Base-by-base conservation (phyloP, 768 basidiomycete species). In the Mycena floridula region DNA sequence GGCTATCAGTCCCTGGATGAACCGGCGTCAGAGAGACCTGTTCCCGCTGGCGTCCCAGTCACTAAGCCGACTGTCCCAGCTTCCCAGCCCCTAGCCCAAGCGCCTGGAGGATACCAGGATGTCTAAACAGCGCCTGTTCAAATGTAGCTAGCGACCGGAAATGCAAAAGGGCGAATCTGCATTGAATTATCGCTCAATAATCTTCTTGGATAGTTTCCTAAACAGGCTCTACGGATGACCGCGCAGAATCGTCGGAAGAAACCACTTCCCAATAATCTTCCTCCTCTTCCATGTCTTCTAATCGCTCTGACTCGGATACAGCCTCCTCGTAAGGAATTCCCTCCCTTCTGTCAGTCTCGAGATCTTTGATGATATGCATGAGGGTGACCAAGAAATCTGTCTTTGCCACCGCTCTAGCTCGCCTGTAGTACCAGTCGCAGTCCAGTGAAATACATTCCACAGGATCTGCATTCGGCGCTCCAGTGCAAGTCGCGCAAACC, bases 391-490 rank as follows among this genome's bases (percentile, higher is more conserved):
- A 35, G 13, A 35, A 7, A 26, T 67, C 66, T 37, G 65, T 52
- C 43, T 64, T 66, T 21, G 58, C 58, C 40, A 83, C 80, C 5
- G 73, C 68, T 52, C 78, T 82, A 48, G 74, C 77, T 26, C 89
- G 70, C 24, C 82, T 76, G 52, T 80, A 96, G 25, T 92, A 61
- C 79, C 89, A 85, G 0, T 84, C 76, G 58, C 94, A 98, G 56
- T 96, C 92, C 37, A 89, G 66, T 7, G 89, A 90, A 54, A 86
- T 81, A 62, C 94, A 98, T 25, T 74, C 60, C 37, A 82, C 74
- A 1, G 74, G 70, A 45, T 90, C 89, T 11, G 62, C 65, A 4
- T 69, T 62, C 2, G 81, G 70, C 0, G 68, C 70, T 3, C 66
- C 64, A 4, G 81, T 67, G 59, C 94, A 98, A 2, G 82, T 78